These are phyloP conservation scores for Ophiostoma quercus DNA, from an alignment of 2,329 filamentous ascomycete genomes.

Conservation along the genomic window DNA sequence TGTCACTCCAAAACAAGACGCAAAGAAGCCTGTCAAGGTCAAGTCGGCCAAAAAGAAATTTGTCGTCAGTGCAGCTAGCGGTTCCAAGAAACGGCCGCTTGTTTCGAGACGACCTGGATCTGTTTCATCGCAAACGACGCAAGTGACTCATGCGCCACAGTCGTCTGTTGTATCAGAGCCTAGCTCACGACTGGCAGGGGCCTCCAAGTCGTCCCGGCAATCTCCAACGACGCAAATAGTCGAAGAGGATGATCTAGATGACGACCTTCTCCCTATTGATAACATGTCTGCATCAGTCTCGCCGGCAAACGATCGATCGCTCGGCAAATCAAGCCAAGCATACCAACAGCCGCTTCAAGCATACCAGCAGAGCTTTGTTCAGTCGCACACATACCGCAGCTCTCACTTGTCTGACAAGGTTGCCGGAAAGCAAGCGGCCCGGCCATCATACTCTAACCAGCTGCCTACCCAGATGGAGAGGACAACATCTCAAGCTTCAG, in stretches of 20 bases:
- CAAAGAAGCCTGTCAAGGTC: neutral
- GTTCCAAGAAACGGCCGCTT: conserved; percentile 43
- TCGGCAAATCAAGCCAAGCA: neutral
- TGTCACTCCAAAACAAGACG: conserved; percentile 4
- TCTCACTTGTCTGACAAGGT: conserved; percentile 41
- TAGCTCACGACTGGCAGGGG: conserved; percentile 24
- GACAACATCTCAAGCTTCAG: conserved; percentile 17
- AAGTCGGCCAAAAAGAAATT: conserved; percentile 35
- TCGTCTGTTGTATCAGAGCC: conserved; percentile 38
- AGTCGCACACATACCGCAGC: conserved; percentile 3
- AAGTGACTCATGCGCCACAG: conserved; percentile 51
- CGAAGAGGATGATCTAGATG: conserved; percentile 19
- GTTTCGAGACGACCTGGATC: conserved; percentile 42
- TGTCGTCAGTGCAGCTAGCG: conserved; percentile 39
- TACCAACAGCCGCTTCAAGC: neutral
- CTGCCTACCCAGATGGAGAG: conserved; percentile 20
- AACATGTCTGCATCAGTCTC: conserved; percentile 3
- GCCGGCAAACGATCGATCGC: neutral
- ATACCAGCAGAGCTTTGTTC: conserved; percentile 21
- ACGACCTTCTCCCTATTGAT: neutral
- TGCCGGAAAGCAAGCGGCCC: conserved; percentile 44
- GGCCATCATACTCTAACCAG: conserved; percentile 20
- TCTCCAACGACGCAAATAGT: conserved; percentile 7
- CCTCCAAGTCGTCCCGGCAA: neutral
- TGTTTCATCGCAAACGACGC: conserved; percentile 39